Base-by-base conservation (phyloP, 108 stramenopile species). In the Aureococcus anophagefferens region DNA sequence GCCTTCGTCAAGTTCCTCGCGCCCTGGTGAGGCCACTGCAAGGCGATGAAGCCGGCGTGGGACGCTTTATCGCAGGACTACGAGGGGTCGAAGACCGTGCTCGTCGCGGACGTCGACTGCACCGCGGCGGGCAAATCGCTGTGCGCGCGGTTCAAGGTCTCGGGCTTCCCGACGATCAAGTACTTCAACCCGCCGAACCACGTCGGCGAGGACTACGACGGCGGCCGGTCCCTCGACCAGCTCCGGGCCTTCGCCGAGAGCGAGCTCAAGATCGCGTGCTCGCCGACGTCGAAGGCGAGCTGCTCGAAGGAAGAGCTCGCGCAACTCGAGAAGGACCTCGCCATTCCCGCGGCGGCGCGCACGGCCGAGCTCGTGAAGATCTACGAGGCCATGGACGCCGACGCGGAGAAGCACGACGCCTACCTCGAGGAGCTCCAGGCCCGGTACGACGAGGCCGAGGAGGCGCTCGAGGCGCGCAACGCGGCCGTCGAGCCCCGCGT, bases 1-100 rank as follows among this genome's bases (percentile, higher is more conserved):
- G 51, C 16, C 34, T 66, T 66, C 21, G 16, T 66, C 30, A 70
- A 84, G 75, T 87, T 87, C 75, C 77, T 76, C 65, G 86, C 86
- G 4, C 86, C 86, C 25, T 87, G 86, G 86, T 86, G 86, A 68
- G 86, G 86, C 28, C 85, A 87, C 83, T 87, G 86, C 81, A 80
- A 87, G 83, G 62, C 40, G 63, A 78, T 87, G 46, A 75, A 78
- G 30, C 83, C 83, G 0, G 64, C 36, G 32, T 64, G 70, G 64
- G 63, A 71, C 40, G 33, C 33, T 0, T 28, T 68, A 0, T 7
- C 28, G 35, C 3, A 13, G 30, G 67, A 68, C 21, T 68, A 68
- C 37, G 36, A 13, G 35, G 37, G 28, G 15, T 0, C 30, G 29
- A 30, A 76, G 25, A 64, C 21, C 59, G 68, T 65, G 40, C 37